A percentile compares a stretch with the other conserved stretches of the same genome.
These are phyloP conservation scores for Rubroboletus satanas DNA, from an alignment of 768 basidiomycete genomes.

Conservation along the genomic window DNA sequence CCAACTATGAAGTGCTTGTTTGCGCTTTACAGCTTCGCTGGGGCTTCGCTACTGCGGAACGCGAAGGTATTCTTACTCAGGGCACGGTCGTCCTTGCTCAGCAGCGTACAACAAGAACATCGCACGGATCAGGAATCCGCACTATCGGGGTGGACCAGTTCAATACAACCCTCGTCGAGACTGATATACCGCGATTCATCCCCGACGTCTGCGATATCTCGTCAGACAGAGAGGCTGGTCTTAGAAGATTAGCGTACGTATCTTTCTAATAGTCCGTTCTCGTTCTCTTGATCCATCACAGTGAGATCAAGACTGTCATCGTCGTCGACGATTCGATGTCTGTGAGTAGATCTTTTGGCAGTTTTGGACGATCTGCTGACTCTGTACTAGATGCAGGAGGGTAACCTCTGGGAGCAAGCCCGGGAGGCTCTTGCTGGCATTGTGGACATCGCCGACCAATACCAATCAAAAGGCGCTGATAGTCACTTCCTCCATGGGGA, in stretches of 20 bases:
- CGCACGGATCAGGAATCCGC: neutral
- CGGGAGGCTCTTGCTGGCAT: constrained; percentile 41
- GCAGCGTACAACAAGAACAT: constrained; percentile 2
- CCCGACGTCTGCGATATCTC: constrained; percentile 4
- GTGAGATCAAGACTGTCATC: constrained; percentile 41
- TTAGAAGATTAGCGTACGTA: constrained; percentile 29
- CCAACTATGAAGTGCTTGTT: constrained; percentile 34
- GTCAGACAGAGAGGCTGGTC: constrained; percentile 19
- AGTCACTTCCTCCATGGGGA: constrained; percentile 40
- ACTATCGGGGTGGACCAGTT: constrained; percentile 15
- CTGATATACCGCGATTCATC: constrained; percentile 28
- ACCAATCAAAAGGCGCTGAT: constrained; percentile 39
- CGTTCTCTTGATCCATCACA: constrained; percentile 9
- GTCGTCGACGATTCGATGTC: constrained; percentile 41
- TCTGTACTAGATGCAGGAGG: constrained; percentile 37
- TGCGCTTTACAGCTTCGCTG: constrained; percentile 33
- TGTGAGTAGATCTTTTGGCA: constrained; percentile 9
- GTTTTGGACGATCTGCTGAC: neutral
- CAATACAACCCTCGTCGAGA: constrained; percentile 27
- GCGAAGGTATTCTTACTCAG: constrained; percentile 15
- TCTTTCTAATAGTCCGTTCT: neutral
- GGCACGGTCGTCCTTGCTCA: constrained; percentile 32
- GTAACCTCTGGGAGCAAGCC: constrained; percentile 36
- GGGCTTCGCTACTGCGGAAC: constrained; percentile 21
- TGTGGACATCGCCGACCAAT: constrained; percentile 34